Evolutionary conservation across 1,139 yeast species (phyloP).

Genomic region (Hyphopichia pseudoburtonii): DNA sequence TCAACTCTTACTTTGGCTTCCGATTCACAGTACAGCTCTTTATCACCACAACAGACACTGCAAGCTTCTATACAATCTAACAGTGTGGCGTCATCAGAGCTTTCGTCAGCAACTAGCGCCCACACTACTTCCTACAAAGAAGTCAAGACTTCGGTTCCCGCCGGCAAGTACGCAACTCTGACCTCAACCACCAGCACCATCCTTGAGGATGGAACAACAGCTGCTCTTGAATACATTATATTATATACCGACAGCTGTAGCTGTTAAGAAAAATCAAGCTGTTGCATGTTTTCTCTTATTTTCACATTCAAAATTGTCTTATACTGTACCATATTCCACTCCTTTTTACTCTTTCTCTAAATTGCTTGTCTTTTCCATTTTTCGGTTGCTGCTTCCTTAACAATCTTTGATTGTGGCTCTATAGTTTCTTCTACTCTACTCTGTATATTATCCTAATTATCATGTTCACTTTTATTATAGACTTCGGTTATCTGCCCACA

Average conservation of each 20-base stretch:
- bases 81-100: no score
- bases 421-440: no score
- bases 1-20: no score
- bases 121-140: no score
- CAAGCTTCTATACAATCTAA: no score
- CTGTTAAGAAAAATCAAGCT: neutral
- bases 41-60: no score
- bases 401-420: no score
- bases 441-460: no score
- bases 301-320: neutral
- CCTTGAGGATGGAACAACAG: conserved; percentile 26
- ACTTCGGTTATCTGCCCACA: no score
- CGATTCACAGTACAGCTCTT: no score
- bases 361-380: neutral
- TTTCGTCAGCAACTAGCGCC: no score
- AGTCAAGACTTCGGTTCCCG: conserved; percentile 16
- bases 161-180: conserved; percentile 26
- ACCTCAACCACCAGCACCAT: conserved; percentile 22
- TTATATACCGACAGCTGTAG: conserved; percentile 28
- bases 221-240: conserved; percentile 31
- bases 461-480: no score
- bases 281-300: neutral
- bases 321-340: neutral
- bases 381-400: neutral
- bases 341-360: neutral